A percentile compares a stretch with the other conserved stretches of the same genome.
Evolutionary conservation across 179 eudicot species (phyloP).

Genomic region (Vitellaria paradoxa): DNA sequence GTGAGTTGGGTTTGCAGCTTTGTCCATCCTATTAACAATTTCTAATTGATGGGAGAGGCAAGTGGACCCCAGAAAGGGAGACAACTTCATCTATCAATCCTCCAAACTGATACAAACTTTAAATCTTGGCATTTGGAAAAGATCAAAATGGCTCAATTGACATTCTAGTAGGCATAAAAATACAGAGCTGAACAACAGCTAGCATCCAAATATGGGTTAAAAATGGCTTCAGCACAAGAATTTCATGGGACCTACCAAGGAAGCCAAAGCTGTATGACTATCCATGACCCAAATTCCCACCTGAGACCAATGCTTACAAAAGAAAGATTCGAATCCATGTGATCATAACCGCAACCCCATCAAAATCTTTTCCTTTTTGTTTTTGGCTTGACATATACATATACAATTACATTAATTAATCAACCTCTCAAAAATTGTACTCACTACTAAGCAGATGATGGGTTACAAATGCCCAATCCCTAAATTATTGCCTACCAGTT

Average conservation of each 20-base stretch:
- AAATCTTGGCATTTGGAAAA: background rate
- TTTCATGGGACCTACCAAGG: conserved; percentile 4
- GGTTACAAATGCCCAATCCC: too few species aligned
- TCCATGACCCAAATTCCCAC: background rate
- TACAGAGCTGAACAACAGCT: too few species aligned
- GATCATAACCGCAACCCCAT: background rate
- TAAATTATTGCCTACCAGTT: too few species aligned
- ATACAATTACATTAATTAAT: background rate
- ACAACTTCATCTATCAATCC: background rate
- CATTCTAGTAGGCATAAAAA: background rate
- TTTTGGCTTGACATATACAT: background rate
- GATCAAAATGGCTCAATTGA: background rate
- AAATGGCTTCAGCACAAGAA: background rate
- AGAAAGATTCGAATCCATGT: background rate
- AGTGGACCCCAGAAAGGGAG: background rate
- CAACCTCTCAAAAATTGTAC: background rate
- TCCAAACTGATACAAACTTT: conserved; percentile 4
- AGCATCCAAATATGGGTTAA: too few species aligned
- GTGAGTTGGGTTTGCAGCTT: background rate
- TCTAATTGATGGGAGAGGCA: background rate
- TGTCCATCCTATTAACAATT: background rate
- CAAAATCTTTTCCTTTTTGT: background rate
- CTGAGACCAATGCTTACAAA: conserved; percentile 2
- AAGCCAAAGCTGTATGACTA: background rate
- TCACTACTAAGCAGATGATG: background rate